phyloP scores from a whole-genome alignment of 192 early-diverging fungal species.

The Linderina pennispora region DNA sequence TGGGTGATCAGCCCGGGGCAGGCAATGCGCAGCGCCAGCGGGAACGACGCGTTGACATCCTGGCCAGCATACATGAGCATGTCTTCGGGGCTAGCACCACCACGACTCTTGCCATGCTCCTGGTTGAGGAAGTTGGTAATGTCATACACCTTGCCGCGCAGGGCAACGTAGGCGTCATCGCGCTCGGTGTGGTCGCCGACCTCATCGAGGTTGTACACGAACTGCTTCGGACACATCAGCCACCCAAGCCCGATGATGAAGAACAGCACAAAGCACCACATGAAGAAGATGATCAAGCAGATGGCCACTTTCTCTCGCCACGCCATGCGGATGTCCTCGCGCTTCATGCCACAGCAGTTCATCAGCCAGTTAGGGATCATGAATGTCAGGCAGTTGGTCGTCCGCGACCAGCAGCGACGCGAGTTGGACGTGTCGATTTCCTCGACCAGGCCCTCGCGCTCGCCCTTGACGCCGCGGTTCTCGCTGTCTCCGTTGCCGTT shows the following conservation, averaged over 20 bases:
- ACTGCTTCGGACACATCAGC: constrained; percentile 74
- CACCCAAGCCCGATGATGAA: constrained; percentile 80
- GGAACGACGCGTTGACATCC: constrained; percentile 61
- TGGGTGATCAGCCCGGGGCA: constrained; percentile 48
- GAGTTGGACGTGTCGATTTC: constrained; percentile 45
- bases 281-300: constrained; percentile 73
- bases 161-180: constrained; percentile 53
- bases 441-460: constrained; percentile 80
- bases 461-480: constrained; percentile 58
- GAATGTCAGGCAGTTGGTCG: constrained; percentile 23
- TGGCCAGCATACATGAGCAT: constrained; percentile 51
- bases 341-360: constrained; percentile 58
- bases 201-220: constrained; percentile 55
- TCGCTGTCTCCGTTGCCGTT: constrained; percentile 48
- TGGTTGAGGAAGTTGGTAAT: constrained; percentile 55
- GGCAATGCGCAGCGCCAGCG: constrained; percentile 49
- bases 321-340: constrained; percentile 89
- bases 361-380: constrained; percentile 33
- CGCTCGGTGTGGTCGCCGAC: constrained; percentile 54
- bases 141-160: constrained; percentile 66
- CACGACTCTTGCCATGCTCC: constrained; percentile 50
- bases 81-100: constrained; percentile 30
- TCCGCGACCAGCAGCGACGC: constrained; percentile 35
- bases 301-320: constrained; percentile 91
- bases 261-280: constrained; percentile 75